phyloP scores from a whole-genome alignment of 805 yeast genomes.

The Ogataea nakhonphanomensis region DNA sequence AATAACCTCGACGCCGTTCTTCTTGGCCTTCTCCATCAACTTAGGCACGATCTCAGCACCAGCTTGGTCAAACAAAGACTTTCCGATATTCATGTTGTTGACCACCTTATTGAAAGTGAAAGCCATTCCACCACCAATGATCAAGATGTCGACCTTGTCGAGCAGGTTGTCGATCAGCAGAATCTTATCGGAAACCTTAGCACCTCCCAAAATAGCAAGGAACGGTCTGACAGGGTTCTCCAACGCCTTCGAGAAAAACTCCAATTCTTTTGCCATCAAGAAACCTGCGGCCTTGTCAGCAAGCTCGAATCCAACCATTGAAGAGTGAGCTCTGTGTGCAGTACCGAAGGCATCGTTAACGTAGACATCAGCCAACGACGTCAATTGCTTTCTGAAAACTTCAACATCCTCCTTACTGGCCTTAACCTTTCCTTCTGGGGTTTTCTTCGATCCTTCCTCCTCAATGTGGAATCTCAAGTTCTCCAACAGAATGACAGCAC shows the following conservation, averaged over 20 bases:
- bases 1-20: constrained; percentile 88
- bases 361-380: constrained; percentile 94
- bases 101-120: constrained; percentile 97
- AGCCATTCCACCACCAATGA: constrained; percentile 99
- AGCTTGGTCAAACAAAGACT: constrained; percentile 86
- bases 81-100: constrained; percentile 82
- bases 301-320: constrained; percentile 96
- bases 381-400: constrained; percentile 84
- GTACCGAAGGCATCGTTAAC: constrained; percentile 99
- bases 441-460: constrained; percentile 88
- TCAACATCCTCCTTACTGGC: constrained; percentile 82
- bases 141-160: constrained; percentile 91
- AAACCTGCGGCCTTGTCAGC: constrained; percentile 98
- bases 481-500: constrained; percentile 87
- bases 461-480: constrained; percentile 98
- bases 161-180: constrained; percentile 95
- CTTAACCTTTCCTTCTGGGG: constrained; percentile 87
- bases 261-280: constrained; percentile 96
- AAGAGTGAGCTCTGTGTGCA: constrained; percentile 99
- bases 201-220: constrained; percentile 99
- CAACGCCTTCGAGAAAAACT: constrained; percentile 96
- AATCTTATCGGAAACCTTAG: constrained; percentile 98
- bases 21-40: constrained; percentile 93
- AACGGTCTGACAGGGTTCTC: constrained; percentile 98
- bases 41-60: constrained; percentile 95